Evolutionary conservation across 2,329 filamentous ascomycete genomes (phyloP).

Genomic region (Curvularia lunata): DNA sequence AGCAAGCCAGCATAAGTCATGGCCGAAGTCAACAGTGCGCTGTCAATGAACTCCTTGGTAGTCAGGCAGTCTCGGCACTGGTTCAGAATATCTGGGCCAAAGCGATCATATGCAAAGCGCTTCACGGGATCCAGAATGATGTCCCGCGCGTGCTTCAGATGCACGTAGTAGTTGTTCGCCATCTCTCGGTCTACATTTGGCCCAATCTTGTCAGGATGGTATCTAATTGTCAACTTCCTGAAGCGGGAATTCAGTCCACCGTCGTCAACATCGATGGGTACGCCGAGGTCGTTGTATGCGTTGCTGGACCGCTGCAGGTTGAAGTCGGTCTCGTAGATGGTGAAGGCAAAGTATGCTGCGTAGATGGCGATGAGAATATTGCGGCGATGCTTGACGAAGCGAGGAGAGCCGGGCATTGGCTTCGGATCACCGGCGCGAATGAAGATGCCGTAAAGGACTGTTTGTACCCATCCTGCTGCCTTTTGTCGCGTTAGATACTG

Average conservation of each 20-base stretch:
- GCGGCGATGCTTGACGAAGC: constrained; percentile 75
- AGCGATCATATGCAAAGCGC: constrained; percentile 80
- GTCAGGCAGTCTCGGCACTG: constrained; percentile 65
- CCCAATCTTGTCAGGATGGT: constrained; percentile 83
- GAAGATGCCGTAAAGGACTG: constrained; percentile 82
- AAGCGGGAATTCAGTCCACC: constrained; percentile 83
- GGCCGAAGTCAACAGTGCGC: constrained; percentile 59
- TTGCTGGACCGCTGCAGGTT: constrained; percentile 73
- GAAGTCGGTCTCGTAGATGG: constrained; percentile 89
- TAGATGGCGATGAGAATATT: constrained; percentile 85
- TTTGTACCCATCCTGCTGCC: constrained; percentile 62
- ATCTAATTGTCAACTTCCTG: constrained; percentile 67
- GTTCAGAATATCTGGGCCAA: constrained; percentile 71
- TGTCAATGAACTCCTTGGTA: constrained; percentile 73
- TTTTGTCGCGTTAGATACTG: constrained; percentile 30
- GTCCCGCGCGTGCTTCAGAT: constrained; percentile 83
- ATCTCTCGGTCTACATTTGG: constrained; percentile 34
- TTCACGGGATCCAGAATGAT: constrained; percentile 82
- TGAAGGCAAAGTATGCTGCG: constrained; percentile 83
- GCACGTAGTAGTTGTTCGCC: constrained; percentile 70
- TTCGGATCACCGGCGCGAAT: constrained; percentile 89
- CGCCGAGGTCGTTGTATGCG: constrained; percentile 79
- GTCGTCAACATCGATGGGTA: constrained; percentile 72
- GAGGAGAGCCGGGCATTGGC: constrained; percentile 70
- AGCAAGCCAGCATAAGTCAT: constrained; percentile 40